Evolutionary conservation across 163 green algal species (phyloP).

Genomic region (Volvox carteri): DNA sequence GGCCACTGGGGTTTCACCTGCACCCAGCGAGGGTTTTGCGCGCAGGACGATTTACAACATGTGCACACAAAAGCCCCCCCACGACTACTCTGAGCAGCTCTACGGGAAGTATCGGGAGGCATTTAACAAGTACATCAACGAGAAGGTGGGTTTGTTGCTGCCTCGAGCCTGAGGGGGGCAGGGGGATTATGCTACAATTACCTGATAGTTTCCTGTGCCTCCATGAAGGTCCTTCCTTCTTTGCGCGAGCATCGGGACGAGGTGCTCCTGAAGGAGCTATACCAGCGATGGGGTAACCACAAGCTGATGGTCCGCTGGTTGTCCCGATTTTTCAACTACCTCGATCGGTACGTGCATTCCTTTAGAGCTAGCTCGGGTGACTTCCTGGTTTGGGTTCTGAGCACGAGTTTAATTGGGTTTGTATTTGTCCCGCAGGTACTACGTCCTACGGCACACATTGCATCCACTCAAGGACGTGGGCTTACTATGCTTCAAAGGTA

Average conservation of each 20-base stretch:
- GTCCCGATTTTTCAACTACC: slow-evolving; percentile 99
- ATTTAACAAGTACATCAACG: slow-evolving; percentile 94
- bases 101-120: slow-evolving; percentile 93
- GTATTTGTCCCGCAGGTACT: slow-evolving; percentile 86
- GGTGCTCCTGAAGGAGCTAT: slow-evolving; percentile 94
- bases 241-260: slow-evolving; percentile 90
- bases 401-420: neutral
- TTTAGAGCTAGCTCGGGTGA: neutral
- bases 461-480: slow-evolving; percentile 94
- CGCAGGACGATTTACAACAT: slow-evolving; percentile 98
- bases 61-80: slow-evolving; percentile 99
- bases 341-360: slow-evolving; percentile 88
- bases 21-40: neutral
- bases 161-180: neutral
- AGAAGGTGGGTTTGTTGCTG: slow-evolving; percentile 72
- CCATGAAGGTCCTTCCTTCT: slow-evolving; percentile 84
- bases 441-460: slow-evolving; percentile 94
- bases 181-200: neutral
- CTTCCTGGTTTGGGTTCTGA: neutral
- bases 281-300: slow-evolving; percentile 96
- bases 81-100: slow-evolving; percentile 98
- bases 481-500: slow-evolving; percentile 87
- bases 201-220: neutral
- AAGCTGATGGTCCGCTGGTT: slow-evolving; percentile 99
- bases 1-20: neutral